Percentiles rank a stretch among this genome's conserved stretches.
phyloP scores from a whole-genome alignment of 768 basidiomycete genomes.

The Kwoniella botswanensis region DNA sequence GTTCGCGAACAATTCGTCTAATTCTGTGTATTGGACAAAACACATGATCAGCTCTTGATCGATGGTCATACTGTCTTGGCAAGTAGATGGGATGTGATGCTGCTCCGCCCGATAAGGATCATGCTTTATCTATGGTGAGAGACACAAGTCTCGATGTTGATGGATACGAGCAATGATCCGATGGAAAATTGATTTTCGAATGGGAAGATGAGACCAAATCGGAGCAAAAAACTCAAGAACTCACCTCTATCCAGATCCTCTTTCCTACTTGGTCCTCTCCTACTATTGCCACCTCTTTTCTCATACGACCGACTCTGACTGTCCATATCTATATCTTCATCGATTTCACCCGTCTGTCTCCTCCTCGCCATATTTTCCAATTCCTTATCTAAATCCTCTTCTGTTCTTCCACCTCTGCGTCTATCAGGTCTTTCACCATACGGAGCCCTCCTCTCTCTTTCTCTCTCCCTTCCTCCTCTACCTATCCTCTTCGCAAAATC shows the following conservation, averaged over 20 bases:
- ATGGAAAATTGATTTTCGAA: too few relatives aligned
- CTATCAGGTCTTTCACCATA: conserved; percentile 64
- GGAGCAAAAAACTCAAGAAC: too few relatives aligned
- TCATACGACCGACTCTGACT: neutral
- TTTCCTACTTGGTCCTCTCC: conserved; percentile 27
- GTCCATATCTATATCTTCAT: conserved; percentile 66
- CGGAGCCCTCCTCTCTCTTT: conserved; percentile 76
- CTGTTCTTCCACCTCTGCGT: conserved; percentile 84
- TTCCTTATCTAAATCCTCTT: conserved; percentile 87
- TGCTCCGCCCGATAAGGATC: too few relatives aligned
- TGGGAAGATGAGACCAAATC: too few relatives aligned
- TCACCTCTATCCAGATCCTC: conserved; percentile 52
- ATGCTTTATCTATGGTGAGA: too few relatives aligned
- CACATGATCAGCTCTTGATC: neutral
- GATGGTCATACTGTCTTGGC: too few relatives aligned
- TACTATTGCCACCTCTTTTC: conserved; percentile 13
- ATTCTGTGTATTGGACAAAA: conserved; percentile 26
- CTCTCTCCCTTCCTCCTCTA: conserved; percentile 63
- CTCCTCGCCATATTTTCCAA: conserved; percentile 85
- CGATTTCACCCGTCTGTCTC: conserved; percentile 72
- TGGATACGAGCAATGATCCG: too few relatives aligned
- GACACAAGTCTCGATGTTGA: too few relatives aligned
- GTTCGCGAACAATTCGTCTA: conserved; percentile 50
- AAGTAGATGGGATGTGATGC: too few relatives aligned
- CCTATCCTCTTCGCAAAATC: conserved; percentile 45